phyloP scores from a whole-genome alignment of 495 filamentous ascomycete species.

The Penicillium manginii region DNA sequence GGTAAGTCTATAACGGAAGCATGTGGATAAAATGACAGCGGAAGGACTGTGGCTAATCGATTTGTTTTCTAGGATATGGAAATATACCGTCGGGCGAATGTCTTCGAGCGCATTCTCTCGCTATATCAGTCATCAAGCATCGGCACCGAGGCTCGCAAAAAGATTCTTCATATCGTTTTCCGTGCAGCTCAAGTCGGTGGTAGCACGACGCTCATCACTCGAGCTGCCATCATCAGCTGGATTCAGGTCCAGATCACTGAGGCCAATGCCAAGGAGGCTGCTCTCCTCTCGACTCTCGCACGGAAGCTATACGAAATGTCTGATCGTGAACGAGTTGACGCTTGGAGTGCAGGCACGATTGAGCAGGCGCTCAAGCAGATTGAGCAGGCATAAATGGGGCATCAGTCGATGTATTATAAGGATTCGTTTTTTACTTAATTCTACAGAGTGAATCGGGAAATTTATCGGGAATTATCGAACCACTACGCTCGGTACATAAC shows the following conservation, averaged over 20 bases:
- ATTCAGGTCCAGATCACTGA: constrained; percentile 60
- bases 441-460: neutral
- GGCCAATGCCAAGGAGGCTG: constrained; percentile 47
- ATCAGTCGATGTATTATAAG: constrained; percentile 5
- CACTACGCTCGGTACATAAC: too few species aligned
- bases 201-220: constrained; percentile 82
- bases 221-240: constrained; percentile 83
- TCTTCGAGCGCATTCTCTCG: constrained; percentile 78
- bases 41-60: constrained; percentile 6
- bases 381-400: constrained; percentile 12
- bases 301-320: constrained; percentile 68
- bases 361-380: constrained; percentile 35
- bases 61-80: constrained; percentile 64
- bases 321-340: constrained; percentile 65
- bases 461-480: neutral
- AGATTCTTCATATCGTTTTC: constrained; percentile 74
- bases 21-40: neutral
- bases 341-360: constrained; percentile 65
- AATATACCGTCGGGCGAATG: constrained; percentile 76
- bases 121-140: constrained; percentile 71
- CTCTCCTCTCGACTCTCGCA: constrained; percentile 60
- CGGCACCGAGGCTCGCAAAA: constrained; percentile 59
- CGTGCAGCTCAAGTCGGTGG: constrained; percentile 74
- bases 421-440: neutral
- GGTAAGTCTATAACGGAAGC: constrained; percentile 36